These are phyloP conservation scores for Clonostachys rhizophaga DNA, from an alignment of 2,329 filamentous ascomycete genomes.

Conservation along the genomic window DNA sequence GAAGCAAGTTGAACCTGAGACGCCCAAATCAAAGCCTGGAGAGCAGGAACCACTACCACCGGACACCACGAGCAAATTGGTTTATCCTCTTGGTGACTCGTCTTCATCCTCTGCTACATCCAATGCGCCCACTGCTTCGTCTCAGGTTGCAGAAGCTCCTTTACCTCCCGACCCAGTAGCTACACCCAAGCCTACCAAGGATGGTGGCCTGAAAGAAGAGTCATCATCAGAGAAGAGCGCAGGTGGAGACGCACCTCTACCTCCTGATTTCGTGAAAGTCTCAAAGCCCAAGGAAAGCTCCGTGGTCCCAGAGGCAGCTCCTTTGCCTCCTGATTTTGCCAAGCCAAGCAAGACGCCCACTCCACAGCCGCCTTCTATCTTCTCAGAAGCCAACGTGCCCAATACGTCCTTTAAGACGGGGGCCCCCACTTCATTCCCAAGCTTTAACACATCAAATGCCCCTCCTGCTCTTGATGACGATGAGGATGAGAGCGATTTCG, in stretches of 20 bases:
- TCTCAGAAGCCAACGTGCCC: background rate
- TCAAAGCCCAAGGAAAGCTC: background rate
- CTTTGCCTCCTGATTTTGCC: background rate
- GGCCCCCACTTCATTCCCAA: slow-evolving; percentile 19
- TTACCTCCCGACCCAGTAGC: background rate
- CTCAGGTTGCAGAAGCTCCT: background rate
- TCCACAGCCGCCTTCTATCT: background rate
- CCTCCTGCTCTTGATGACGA: background rate
- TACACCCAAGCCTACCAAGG: slow-evolving; percentile 9
- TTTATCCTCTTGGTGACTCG: slow-evolving; percentile 43
- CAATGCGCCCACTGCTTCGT: slow-evolving; percentile 11
- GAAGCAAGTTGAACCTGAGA: slow-evolving; percentile 8
- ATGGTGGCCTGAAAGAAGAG: background rate
- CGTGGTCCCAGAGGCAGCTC: background rate
- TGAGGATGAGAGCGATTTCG: slow-evolving; percentile 35
- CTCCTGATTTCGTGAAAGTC: slow-evolving; percentile 19
- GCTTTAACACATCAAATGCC: background rate
- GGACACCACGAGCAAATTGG: slow-evolving; percentile 48
- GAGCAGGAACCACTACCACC: slow-evolving; percentile 44
- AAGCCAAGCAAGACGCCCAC: slow-evolving; percentile 4
- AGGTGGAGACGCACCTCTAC: slow-evolving; percentile 19
- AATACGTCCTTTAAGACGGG: slow-evolving; percentile 21
- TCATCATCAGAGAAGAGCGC: slow-evolving; percentile 10
- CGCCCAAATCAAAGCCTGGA: slow-evolving; percentile 28
- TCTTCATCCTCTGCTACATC: slow-evolving; percentile 46